These are phyloP conservation scores for Peniophora sp. DNA, from an alignment of 1,284 basidiomycete genomes.

Conservation along the genomic window DNA sequence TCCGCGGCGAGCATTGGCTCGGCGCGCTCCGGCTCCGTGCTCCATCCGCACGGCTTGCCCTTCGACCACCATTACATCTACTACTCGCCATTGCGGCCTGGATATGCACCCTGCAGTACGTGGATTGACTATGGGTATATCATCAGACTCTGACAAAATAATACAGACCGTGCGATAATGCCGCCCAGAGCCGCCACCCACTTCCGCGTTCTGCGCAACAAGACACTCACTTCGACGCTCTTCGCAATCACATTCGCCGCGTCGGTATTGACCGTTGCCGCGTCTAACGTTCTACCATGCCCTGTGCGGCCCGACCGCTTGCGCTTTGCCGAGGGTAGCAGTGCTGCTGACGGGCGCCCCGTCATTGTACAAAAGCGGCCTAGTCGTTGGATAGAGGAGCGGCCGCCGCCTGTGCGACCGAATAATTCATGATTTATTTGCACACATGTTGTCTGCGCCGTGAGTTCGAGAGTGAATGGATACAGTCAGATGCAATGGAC, in stretches of 20 bases:
- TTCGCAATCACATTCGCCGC: constrained; percentile 75
- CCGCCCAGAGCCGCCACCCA: background rate
- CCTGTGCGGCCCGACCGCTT: constrained; percentile 51
- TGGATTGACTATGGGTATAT: background rate
- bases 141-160: background rate
- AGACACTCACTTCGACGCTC: constrained; percentile 65
- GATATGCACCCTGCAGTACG: background rate
- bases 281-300: constrained; percentile 70
- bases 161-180: background rate
- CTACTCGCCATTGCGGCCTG: background rate
- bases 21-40: too few relatives aligned
- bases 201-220: constrained; percentile 28
- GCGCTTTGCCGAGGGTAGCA: constrained; percentile 30
- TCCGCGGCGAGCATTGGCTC: too few relatives aligned
- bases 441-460: too few relatives aligned
- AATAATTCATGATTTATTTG: background rate
- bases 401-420: constrained; percentile 23
- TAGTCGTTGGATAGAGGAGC: constrained; percentile 79
- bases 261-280: constrained; percentile 71
- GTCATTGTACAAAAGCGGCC: constrained; percentile 54
- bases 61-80: background rate
- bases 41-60: too few relatives aligned
- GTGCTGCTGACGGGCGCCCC: constrained; percentile 16
- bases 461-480: too few relatives aligned
- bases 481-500: too few relatives aligned